Evolutionary conservation across 305 asterid species (phyloP), one percentile per base, ranked within the genome.

Genomic region (Solanum hybrid): DNA sequence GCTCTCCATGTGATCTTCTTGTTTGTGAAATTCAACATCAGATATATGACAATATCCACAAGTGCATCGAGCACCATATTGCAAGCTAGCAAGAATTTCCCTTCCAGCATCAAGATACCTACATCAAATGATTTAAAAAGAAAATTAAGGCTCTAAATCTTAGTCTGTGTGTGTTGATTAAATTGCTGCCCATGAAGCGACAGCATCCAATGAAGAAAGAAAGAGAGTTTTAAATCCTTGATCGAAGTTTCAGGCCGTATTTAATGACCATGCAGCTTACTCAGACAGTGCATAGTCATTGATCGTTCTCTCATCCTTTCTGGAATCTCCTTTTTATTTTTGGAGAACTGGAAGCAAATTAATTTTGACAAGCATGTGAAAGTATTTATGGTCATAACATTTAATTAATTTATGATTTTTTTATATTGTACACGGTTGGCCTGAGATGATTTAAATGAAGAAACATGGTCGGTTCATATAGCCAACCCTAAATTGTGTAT

Each of bases 1-100:
- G 94, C 99, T 97, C 92, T 97, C 99, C 99, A 97, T 97, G 93
- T 95, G 97, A 93, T 97, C 99, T 93, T 97, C 99, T 92, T 96
- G 99, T 92, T 88, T 94, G 91, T 95, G 99, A 90, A 93, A 89
- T 92, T 97, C 99, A 37, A 97, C 99, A 93, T 97, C 99, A 85
- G 98, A 94, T 93, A 97, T 96, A 92, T 96, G 99, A 88, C 99
- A 96, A 94, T 97, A 97, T 89, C 99, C 99, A 86, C 99, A 97
- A 20, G 95, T 93, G 95, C 99, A 97, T 88, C 96, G 94, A 89
- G 99, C 98, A 26, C 95, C 98, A 84, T 94, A 94, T 85, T 97
- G 99, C 93, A 97, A 93, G 95, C 99, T 97, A 88, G 99, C 91
- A 84, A 97, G 99, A 95, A 97, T 94, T 89, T 96, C 99, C 90